A percentile compares a stretch with the other conserved stretches of the same genome.
These are phyloP conservation scores for Microsporum canis DNA, from an alignment of 2,329 filamentous ascomycete genomes.

Conservation along the genomic window DNA sequence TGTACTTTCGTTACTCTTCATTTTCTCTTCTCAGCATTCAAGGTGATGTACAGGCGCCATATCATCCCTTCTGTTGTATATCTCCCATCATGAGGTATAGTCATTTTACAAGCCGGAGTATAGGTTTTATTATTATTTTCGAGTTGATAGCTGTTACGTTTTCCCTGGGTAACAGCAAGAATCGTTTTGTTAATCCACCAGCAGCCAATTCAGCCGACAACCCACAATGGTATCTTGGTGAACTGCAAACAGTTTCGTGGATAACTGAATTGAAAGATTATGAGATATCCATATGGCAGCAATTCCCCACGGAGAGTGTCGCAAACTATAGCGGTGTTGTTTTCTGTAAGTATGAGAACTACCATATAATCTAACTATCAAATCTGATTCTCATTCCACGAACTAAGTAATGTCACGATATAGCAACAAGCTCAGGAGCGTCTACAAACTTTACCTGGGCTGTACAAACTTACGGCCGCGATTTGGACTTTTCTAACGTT, in stretches of 20 bases:
- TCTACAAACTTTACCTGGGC: slow-evolving; percentile 9
- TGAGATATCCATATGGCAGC: background rate
- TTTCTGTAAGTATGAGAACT: background rate
- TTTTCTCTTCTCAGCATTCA: no score
- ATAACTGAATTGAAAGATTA: background rate
- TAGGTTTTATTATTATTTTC: background rate
- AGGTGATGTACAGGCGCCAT: background rate
- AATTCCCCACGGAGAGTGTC: background rate
- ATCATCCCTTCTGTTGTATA: background rate
- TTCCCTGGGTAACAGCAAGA: background rate
- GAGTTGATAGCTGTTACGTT: background rate
- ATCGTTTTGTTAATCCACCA: background rate
- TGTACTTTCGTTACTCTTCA: no score
- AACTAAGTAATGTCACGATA: background rate
- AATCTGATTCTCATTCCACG: background rate
- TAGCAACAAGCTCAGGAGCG: background rate
- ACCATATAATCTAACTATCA: background rate
- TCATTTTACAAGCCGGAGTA: background rate
- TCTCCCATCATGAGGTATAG: background rate
- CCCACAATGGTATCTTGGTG: background rate
- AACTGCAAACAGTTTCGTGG: background rate
- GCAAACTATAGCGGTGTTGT: background rate
- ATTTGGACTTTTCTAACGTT: slow-evolving; percentile 5
- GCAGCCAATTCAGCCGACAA: background rate
- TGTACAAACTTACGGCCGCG: slow-evolving; percentile 6